These are phyloP conservation scores for Eragrostis tef DNA, from an alignment of 202 grass and related monocot species.

Conservation along the genomic window DNA sequence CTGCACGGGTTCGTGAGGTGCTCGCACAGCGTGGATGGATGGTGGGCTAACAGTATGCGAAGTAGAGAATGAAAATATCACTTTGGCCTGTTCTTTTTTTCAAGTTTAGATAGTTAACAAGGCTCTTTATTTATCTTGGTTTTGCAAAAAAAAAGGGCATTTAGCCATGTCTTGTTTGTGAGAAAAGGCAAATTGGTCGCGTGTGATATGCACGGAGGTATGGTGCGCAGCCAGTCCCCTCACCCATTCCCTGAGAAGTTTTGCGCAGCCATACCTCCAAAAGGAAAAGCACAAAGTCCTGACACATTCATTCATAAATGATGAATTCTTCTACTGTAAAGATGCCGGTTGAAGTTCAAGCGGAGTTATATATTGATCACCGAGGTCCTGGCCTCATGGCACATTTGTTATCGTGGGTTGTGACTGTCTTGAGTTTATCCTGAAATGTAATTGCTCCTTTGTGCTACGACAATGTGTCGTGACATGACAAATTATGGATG, in stretches of 20 bases:
- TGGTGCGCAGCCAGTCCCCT: not conserved
- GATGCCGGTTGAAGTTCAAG: not conserved
- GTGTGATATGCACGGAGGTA: not conserved
- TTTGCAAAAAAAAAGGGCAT: not conserved
- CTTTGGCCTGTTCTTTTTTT: not conserved
- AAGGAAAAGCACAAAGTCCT: not conserved
- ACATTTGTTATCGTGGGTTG: constrained; percentile 25
- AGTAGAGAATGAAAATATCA: constrained; percentile 18
- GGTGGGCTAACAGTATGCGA: constrained; percentile 48
- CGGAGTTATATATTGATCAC: not conserved
- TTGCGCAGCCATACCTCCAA: constrained; percentile 1
- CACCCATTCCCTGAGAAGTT: not conserved
- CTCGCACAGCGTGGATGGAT: constrained; percentile 72
- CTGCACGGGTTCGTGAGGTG: constrained; percentile 57
- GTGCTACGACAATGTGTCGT: not conserved
- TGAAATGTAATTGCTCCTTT: not conserved
- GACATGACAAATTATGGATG: not conserved
- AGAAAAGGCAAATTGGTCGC: not conserved
- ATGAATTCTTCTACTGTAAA: constrained; percentile 19
- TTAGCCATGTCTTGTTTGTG: not conserved
- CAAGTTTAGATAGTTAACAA: constrained; percentile 1
- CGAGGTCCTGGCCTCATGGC: not conserved
- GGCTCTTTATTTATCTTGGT: not conserved
- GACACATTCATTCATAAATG: not conserved
- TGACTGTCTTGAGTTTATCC: constrained; percentile 46